These are phyloP conservation scores for Cytidiella melzeri DNA, from an alignment of 768 basidiomycete genomes.

Conservation along the genomic window DNA sequence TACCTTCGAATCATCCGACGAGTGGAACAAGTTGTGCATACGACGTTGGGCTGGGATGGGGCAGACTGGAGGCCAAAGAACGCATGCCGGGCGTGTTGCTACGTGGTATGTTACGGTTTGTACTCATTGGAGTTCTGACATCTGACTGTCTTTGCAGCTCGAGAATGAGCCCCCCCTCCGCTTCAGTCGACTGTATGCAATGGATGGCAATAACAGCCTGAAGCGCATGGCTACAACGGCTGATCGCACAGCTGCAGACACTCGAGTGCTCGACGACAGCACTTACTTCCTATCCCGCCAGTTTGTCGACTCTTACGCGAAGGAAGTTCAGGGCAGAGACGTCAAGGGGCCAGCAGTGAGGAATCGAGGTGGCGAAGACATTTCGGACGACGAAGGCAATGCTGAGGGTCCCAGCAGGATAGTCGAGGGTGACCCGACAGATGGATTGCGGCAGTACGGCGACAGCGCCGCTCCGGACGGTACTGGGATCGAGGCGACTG, in stretches of 20 bases:
- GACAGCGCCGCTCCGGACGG: too few relatives aligned
- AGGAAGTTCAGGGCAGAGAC: too few relatives aligned
- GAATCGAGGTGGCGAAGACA: too few relatives aligned
- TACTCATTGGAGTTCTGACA: neutral
- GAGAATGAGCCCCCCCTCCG: too few relatives aligned
- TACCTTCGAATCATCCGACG: constrained; percentile 25
- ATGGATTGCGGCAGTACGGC: neutral
- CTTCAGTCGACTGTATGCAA: too few relatives aligned
- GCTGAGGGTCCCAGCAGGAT: neutral
- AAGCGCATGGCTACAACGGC: constrained; percentile 2
- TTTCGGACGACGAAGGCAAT: neutral
- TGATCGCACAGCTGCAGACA: too few relatives aligned
- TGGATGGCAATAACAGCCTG: too few relatives aligned
- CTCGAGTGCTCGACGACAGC: too few relatives aligned
- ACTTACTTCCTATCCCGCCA: constrained; percentile 3
- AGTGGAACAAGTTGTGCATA: constrained; percentile 19
- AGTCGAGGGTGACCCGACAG: constrained; percentile 6
- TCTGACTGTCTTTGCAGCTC: neutral
- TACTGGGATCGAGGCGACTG: too few relatives aligned
- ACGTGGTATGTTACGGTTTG: constrained; percentile 15
- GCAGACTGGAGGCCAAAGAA: constrained; percentile 30
- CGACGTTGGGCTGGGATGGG: constrained; percentile 21
- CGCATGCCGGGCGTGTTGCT: too few relatives aligned
- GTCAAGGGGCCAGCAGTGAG: constrained; percentile 1
- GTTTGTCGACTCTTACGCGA: constrained; percentile 3